Conservation (phyloP, 768 basidiomycete genomes). For the Lentinula sp. region DNA sequence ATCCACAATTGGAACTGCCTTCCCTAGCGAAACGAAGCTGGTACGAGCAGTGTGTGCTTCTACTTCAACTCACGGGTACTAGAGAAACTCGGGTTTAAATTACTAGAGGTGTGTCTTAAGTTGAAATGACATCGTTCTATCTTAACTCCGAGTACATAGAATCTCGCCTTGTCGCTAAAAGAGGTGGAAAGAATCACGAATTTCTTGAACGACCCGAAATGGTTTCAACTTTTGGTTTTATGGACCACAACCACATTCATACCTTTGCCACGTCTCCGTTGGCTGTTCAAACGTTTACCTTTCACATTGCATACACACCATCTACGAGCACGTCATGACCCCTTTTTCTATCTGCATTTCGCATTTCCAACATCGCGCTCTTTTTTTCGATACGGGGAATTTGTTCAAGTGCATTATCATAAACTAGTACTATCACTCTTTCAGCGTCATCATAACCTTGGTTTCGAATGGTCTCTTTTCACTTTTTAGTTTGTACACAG, state of each 20-base stretch:
- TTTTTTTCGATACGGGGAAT: neutral
- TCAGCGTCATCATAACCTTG: no score
- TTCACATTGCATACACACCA: no score
- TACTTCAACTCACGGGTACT: neutral
- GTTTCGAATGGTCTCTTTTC: no score
- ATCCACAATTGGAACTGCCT: neutral
- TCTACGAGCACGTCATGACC: neutral
- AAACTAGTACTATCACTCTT: neutral
- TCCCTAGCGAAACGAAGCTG: neutral
- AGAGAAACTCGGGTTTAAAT: neutral
- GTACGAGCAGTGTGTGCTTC: conserved; percentile 3
- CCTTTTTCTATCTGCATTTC: neutral
- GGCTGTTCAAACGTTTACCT: no score
- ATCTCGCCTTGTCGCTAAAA: neutral
- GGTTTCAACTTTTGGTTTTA: no score
- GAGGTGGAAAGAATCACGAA: no score
- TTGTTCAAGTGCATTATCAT: neutral
- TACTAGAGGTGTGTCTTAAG: neutral
- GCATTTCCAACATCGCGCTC: neutral
- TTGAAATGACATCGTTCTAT: no score
- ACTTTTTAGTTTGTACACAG: neutral
- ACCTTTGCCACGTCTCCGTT: no score
- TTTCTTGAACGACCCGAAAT: no score
- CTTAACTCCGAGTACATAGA: neutral
- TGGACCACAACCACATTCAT: no score